Percentiles rank a stretch among this genome's conserved stretches.
phyloP scores from a whole-genome alignment of 805 yeast genomes.

The Candida awuae region DNA sequence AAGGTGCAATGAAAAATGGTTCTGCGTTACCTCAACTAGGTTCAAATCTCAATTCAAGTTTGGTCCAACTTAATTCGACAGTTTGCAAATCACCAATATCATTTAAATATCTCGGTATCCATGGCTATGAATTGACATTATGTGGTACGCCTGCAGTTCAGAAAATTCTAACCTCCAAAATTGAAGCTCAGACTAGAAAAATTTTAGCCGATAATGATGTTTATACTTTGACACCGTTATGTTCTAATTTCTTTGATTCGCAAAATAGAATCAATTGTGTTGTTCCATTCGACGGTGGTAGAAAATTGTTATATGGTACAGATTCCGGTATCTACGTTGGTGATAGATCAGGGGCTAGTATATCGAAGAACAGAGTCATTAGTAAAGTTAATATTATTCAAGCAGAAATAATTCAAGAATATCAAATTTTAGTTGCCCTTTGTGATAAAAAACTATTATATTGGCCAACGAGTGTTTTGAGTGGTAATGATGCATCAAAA shows the following conservation, averaged over 20 bases:
- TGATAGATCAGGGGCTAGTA: constrained; percentile 47
- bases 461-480: constrained; percentile 64
- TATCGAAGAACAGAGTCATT: constrained; percentile 54
- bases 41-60: constrained; percentile 14
- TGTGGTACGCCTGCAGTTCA: constrained; percentile 58
- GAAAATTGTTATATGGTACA: constrained; percentile 83
- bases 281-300: constrained; percentile 90
- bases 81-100: constrained; percentile 39
- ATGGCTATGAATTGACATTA: constrained; percentile 45
- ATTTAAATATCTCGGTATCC: constrained; percentile 45
- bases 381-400: constrained; percentile 75
- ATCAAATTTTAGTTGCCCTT: constrained; percentile 70
- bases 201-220: constrained; percentile 68
- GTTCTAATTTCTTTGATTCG: constrained; percentile 67
- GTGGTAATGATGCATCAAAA: constrained; percentile 39
- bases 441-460: constrained; percentile 77
- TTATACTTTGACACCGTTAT: constrained; percentile 67
- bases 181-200: constrained; percentile 70
- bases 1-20: constrained; percentile 32
- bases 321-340: constrained; percentile 85
- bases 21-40: constrained; percentile 25
- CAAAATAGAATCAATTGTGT: constrained; percentile 80
- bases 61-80: constrained; percentile 19
- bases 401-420: constrained; percentile 85
- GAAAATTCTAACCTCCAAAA: constrained; percentile 70